phyloP scores from a whole-genome alignment of 768 basidiomycete species.

The Tricholoma sp. region DNA sequence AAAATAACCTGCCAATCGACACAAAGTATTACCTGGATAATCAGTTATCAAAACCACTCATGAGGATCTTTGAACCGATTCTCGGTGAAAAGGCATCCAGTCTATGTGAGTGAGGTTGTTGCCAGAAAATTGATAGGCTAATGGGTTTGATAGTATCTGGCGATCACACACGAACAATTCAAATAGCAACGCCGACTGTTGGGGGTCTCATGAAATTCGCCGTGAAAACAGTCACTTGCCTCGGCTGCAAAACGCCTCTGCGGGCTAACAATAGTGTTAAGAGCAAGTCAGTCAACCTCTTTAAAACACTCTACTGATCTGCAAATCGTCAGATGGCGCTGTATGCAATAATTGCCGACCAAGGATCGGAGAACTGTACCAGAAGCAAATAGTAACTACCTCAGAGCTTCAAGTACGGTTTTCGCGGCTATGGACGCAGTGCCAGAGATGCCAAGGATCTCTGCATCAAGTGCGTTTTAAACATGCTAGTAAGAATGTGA shows the following conservation, averaged over 20 bases:
- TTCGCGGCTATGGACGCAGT: conserved; percentile 96
- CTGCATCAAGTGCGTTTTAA: conserved; percentile 69
- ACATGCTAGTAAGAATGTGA: background rate
- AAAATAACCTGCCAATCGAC: conserved; percentile 97
- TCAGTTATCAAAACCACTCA: conserved; percentile 92
- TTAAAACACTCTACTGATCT: background rate
- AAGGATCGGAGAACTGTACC: conserved; percentile 82
- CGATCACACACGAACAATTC: conserved; percentile 92
- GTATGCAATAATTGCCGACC: conserved; percentile 93
- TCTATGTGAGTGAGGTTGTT: conserved; percentile 50
- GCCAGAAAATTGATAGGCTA: conserved; percentile 4
- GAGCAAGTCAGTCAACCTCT: conserved; percentile 36
- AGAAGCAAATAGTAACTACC: conserved; percentile 74
- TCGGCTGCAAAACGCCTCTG: conserved; percentile 92
- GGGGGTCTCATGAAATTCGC: conserved; percentile 99
- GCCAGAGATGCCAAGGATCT: conserved; percentile 97
- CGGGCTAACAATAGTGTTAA: conserved; percentile 68
- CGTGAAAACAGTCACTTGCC: conserved; percentile 90
- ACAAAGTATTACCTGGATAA: conserved; percentile 98
- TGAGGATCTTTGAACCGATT: conserved; percentile 98
- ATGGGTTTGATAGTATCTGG: conserved; percentile 66
- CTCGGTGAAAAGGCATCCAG: conserved; percentile 87
- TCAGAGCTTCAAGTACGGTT: conserved; percentile 88
- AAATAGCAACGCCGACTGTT: conserved; percentile 93
- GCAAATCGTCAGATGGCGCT: conserved; percentile 63